Evolutionary conservation across 2,329 filamentous ascomycete species (phyloP).

Genomic region (Xylariales sp.): DNA sequence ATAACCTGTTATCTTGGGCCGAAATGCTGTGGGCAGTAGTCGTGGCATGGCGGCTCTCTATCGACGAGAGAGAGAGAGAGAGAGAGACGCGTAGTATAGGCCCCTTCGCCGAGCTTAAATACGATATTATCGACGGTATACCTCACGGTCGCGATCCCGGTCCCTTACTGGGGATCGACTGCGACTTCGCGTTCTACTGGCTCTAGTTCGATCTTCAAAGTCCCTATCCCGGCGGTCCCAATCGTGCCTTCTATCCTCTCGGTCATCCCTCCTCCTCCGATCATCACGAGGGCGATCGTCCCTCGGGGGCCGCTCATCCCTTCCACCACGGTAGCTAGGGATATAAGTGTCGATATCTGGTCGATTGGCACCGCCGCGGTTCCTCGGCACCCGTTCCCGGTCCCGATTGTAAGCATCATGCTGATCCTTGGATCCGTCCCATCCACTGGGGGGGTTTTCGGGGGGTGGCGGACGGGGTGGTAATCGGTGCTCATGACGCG

Average conservation of each 20-base stretch:
- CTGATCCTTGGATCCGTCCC: conserved; percentile 54
- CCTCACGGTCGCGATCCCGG: conserved; percentile 57
- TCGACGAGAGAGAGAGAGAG: conserved; percentile 8
- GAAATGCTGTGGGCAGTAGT: neutral
- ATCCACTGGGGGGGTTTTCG: conserved; percentile 53
- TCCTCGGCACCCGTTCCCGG: conserved; percentile 50
- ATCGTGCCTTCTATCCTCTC: conserved; percentile 54
- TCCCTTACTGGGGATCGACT: conserved; percentile 57
- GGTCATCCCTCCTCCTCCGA: conserved; percentile 50
- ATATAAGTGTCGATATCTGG: conserved; percentile 63
- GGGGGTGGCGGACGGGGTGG: conserved; percentile 64
- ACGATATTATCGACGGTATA: conserved; percentile 61
- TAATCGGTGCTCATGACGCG: conserved; percentile 53
- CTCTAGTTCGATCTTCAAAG: conserved; percentile 52
- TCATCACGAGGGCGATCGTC: conserved; percentile 54
- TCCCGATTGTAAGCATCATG: conserved; percentile 56
- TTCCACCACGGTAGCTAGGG: conserved; percentile 57
- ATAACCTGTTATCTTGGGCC: conserved; percentile 14
- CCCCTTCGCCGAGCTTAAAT: conserved; percentile 22
- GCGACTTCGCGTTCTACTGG: conserved; percentile 57
- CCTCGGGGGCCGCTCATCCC: conserved; percentile 52
- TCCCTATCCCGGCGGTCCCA: conserved; percentile 54
- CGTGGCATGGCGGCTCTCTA: neutral
- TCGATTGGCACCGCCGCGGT: conserved; percentile 48
- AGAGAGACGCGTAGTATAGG: neutral